Base-by-base conservation (phyloP, 1,284 basidiomycete species). In the Omphalotus olearius region DNA sequence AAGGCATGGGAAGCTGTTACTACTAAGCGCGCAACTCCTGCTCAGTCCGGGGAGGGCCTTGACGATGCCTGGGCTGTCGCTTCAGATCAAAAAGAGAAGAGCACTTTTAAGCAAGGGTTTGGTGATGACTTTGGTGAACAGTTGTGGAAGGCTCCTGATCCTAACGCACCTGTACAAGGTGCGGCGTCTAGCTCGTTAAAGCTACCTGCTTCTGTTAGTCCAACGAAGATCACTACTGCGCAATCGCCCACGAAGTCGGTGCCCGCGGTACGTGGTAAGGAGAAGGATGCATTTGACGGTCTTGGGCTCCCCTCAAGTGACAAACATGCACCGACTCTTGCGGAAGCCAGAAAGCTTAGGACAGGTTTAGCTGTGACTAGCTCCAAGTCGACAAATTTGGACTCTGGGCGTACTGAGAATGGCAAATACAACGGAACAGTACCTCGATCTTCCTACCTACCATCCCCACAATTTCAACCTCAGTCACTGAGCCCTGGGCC, bases 231-330 rank as follows among this genome's bases (percentile, higher is more conserved):
- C 9, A 47, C 25, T n/a, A 56, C n/a, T 61, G 57, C 43, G 57
- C 62, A 53, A 35, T 44, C 50, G 62, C 65, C 25, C 61, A 41
- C 25, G 20, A 51, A 54, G 28, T 33, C 57, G 11, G 37, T 23
- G 47, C 47, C 54, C 50, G 45, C 57, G 37, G 54, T 59, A 38
- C 53, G 45, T 23, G 9, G 49, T 38, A 73, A 72, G 50, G 70
- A 73, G 23, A 83, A 76, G 56, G 88, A 91, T 64, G 88, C 88
- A 2, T 91, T 91, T 58, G 85, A 87, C 43, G 88, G 85, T 10
- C 69, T 91, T 35, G 87, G 83, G 5, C 60, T 88, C 14, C 57
- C 67, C 18, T 64, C 75, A 6, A 61, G 70, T 40, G 70, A 69
- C 17, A 71, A 70, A 45, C 72, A 76, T 4, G 70, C 78, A 16